Conservation (phyloP, 768 basidiomycete species). For the Trametes villosa region DNA sequence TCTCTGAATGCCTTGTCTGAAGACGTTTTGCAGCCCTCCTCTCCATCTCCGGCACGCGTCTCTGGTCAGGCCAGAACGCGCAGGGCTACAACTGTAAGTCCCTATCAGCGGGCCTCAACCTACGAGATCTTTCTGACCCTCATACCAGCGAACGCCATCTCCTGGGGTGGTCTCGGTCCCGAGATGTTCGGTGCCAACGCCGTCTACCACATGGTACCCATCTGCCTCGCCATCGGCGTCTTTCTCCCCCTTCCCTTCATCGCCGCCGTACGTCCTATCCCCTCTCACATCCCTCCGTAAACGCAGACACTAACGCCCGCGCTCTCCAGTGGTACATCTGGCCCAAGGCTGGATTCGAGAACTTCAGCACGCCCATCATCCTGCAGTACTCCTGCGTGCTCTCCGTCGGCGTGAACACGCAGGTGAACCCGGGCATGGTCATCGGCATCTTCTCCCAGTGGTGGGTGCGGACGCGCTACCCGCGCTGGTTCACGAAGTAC, state of each 20-base stretch:
- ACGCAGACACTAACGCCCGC: not conserved
- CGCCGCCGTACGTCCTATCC: conserved; percentile 28
- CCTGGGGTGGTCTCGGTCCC: conserved; percentile 59
- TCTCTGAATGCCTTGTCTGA: too few species aligned
- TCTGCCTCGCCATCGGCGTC: conserved; percentile 56
- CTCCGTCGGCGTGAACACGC: conserved; percentile 61
- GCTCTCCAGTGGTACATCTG: conserved; percentile 42
- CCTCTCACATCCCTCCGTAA: fast-evolving
- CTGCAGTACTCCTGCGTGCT: conserved; percentile 46
- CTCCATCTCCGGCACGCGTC: conserved; percentile 53
- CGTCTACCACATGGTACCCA: conserved; percentile 22
- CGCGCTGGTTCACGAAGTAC: conserved; percentile 45
- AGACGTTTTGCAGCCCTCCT: too few species aligned
- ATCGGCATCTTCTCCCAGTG: conserved; percentile 52
- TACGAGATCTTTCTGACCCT: too few species aligned
- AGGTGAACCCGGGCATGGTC: conserved; percentile 49
- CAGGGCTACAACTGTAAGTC: conserved; percentile 56
- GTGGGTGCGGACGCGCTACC: conserved; percentile 44
- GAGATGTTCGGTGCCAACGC: conserved; percentile 24
- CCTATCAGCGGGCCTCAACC: too few species aligned
- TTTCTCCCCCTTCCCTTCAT: conserved; percentile 60
- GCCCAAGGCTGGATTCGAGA: conserved; percentile 52
- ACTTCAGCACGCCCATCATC: conserved; percentile 54
- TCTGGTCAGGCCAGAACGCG: conserved; percentile 57
- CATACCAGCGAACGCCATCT: conserved; percentile 50